Percentiles rank a stretch among this genome's conserved stretches.
Conservation (phyloP, 805 yeast species). For the Nakazawaea peltata region DNA sequence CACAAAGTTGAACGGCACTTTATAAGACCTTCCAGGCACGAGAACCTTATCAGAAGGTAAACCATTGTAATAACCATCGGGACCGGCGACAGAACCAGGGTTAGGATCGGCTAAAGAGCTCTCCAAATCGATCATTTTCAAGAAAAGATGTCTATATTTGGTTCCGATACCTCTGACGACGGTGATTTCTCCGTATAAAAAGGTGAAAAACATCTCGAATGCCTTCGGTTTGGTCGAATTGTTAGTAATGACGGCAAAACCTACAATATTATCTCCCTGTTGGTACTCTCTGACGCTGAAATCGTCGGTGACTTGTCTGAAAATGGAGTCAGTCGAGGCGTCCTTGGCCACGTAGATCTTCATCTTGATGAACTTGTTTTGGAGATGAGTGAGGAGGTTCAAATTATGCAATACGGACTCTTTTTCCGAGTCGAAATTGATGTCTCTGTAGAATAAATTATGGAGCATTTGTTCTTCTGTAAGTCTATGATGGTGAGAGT, state of each 20-base stretch:
- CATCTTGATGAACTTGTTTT: constrained; percentile 11
- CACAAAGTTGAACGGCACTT: constrained; percentile 10
- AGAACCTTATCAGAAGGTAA: constrained; percentile 8
- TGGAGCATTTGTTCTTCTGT: constrained; percentile 7
- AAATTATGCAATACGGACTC: constrained; percentile 11
- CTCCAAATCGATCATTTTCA: constrained; percentile 12
- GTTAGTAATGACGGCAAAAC: constrained; percentile 8
- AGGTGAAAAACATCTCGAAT: constrained; percentile 11
- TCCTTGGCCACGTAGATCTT: constrained; percentile 7
- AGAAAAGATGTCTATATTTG: constrained; percentile 8
- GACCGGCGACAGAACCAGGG: neutral
- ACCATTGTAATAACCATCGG: constrained; percentile 5
- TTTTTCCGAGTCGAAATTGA: constrained; percentile 10
- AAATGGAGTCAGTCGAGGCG: neutral
- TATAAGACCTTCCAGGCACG: constrained; percentile 4
- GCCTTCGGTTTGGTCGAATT: constrained; percentile 1
- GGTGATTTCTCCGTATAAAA: constrained; percentile 8
- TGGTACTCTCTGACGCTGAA: constrained; percentile 7
- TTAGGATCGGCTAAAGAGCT: constrained; percentile 4
- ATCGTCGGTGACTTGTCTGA: constrained; percentile 7
- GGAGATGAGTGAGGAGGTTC: constrained; percentile 8
- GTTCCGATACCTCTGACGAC: constrained; percentile 10
- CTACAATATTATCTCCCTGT: constrained; percentile 9
- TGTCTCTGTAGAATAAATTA: constrained; percentile 5
- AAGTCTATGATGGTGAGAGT: neutral